Evolutionary conservation across 2,329 filamentous ascomycete species (phyloP).

Genomic region (Beauveria sp.): DNA sequence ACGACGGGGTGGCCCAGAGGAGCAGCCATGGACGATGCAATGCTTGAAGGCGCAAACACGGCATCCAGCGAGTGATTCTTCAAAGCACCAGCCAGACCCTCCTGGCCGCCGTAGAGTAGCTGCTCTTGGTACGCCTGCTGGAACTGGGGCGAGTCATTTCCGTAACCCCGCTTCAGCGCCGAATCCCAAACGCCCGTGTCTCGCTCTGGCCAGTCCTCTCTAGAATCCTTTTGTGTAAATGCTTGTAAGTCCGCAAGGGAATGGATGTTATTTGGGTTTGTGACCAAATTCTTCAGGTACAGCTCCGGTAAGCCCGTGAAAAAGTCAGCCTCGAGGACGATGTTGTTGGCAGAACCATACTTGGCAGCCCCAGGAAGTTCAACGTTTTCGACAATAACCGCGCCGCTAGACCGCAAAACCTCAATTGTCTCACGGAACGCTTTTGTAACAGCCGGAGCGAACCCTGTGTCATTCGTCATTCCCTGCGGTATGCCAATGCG

Average conservation of each 20-base stretch:
- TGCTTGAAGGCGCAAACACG: conserved; percentile 42
- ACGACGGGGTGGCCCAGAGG: conserved; percentile 52
- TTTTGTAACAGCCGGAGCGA: conserved; percentile 21
- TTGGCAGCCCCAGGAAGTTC: conserved; percentile 37
- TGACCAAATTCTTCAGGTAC: conserved; percentile 45
- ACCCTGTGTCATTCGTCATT: conserved; percentile 12
- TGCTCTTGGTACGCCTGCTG: conserved; percentile 48
- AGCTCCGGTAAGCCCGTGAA: conserved; percentile 37
- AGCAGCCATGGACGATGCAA: conserved; percentile 41
- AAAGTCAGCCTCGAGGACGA: conserved; percentile 52
- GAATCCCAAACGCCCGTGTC: conserved; percentile 49
- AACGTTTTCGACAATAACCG: conserved; percentile 49
- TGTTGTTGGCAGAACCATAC: conserved; percentile 27
- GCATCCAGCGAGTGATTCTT: conserved; percentile 48
- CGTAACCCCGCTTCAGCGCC: conserved; percentile 42
- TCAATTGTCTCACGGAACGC: conserved; percentile 49
- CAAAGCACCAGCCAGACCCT: conserved; percentile 51
- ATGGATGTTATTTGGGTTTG: conserved; percentile 47
- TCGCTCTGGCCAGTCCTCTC: conserved; percentile 49
- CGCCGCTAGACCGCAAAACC: conserved; percentile 46
- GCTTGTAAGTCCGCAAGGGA: conserved; percentile 39
- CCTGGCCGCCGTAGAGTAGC: conserved; percentile 45
- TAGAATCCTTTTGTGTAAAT: conserved; percentile 43
- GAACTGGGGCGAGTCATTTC: conserved; percentile 48
- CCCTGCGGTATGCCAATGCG: conserved; percentile 61